Conservation (phyloP, 768 basidiomycete genomes). For the Leucocoprinus leucothites region DNA sequence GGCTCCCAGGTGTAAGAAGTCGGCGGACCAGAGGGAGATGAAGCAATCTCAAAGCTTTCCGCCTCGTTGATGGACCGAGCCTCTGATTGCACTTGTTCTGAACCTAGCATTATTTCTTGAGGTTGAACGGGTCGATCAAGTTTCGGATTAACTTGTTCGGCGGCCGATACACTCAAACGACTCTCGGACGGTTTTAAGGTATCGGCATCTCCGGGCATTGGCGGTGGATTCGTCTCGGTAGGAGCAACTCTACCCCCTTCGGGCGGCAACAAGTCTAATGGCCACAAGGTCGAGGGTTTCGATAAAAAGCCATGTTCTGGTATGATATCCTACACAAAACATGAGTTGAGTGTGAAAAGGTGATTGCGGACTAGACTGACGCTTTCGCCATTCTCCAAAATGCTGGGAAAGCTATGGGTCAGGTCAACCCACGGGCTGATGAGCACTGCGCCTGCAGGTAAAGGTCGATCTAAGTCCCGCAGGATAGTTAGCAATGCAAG, state of each 20-base stretch:
- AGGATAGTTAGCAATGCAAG: slow-evolving; percentile 59
- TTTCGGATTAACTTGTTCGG: slow-evolving; percentile 13
- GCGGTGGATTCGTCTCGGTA: slow-evolving; percentile 39
- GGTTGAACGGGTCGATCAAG: too few relatives aligned
- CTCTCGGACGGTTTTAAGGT: slow-evolving; percentile 34
- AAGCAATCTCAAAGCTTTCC: too few relatives aligned
- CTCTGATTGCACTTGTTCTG: too few relatives aligned
- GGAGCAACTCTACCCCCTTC: slow-evolving; percentile 32
- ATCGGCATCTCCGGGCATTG: slow-evolving; percentile 48
- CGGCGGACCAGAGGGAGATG: too few relatives aligned
- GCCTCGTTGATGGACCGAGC: too few relatives aligned
- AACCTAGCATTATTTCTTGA: too few relatives aligned
- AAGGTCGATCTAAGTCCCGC: slow-evolving; percentile 65
- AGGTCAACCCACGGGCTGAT: slow-evolving; percentile 85
- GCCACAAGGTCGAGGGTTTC: slow-evolving; percentile 59
- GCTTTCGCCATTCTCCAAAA: slow-evolving; percentile 62
- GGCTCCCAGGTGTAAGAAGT: slow-evolving; percentile 40
- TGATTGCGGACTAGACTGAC: slow-evolving; percentile 30
- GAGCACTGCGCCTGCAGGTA: slow-evolving; percentile 73
- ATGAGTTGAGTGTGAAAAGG: too few relatives aligned
- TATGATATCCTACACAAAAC: slow-evolving; percentile 55
- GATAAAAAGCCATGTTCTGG: slow-evolving; percentile 60
- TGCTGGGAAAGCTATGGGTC: slow-evolving; percentile 81
- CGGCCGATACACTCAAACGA: slow-evolving; percentile 22
- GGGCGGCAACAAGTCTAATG: slow-evolving; percentile 37